Evolutionary conservation across 352 stramenopile genomes (phyloP).

Genomic region (Phytophthora niederhauseri): DNA sequence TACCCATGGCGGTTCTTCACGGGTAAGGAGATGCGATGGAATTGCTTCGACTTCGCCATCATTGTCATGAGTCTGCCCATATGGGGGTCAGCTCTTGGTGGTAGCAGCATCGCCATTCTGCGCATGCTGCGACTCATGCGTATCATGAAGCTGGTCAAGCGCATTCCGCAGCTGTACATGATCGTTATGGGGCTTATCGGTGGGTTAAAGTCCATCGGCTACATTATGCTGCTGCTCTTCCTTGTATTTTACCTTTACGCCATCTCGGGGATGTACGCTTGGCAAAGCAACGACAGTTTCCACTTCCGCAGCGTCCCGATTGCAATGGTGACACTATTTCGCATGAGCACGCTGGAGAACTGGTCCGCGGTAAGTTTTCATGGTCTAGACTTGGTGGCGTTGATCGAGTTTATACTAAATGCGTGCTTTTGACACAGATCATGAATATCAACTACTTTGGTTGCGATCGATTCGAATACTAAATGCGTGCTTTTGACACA

Average conservation of each 20-base stretch:
- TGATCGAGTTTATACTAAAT: not conserved
- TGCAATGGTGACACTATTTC: conserved; percentile 87
- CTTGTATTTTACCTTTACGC: conserved; percentile 92
- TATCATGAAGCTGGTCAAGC: conserved; percentile 92
- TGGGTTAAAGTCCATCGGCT: conserved; percentile 90
- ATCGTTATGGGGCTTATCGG: conserved; percentile 92
- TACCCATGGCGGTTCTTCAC: conserved; percentile 79
- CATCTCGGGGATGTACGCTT: conserved; percentile 92
- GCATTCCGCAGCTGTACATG: conserved; percentile 90
- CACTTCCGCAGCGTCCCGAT: conserved; percentile 81
- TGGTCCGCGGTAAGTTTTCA: conserved; percentile 63
- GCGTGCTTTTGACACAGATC: conserved; percentile 33
- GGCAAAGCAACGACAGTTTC: conserved; percentile 87
- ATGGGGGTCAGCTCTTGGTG: conserved; percentile 68
- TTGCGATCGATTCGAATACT: conserved; percentile 64
- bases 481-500: too few relatives aligned
- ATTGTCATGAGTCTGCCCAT: conserved; percentile 81
- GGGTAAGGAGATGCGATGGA: conserved; percentile 79
- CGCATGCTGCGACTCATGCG: conserved; percentile 87
- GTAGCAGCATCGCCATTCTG: conserved; percentile 82
- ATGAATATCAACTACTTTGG: conserved; percentile 89
- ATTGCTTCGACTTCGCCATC: conserved; percentile 87
- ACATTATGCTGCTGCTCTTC: conserved; percentile 88
- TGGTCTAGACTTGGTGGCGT: not conserved
- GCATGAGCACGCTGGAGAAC: conserved; percentile 84